Evolutionary conservation across 2,329 filamentous ascomycete species (phyloP), one percentile per base, ranked within the genome.

Genomic region (Cladophialophora bantiana): DNA sequence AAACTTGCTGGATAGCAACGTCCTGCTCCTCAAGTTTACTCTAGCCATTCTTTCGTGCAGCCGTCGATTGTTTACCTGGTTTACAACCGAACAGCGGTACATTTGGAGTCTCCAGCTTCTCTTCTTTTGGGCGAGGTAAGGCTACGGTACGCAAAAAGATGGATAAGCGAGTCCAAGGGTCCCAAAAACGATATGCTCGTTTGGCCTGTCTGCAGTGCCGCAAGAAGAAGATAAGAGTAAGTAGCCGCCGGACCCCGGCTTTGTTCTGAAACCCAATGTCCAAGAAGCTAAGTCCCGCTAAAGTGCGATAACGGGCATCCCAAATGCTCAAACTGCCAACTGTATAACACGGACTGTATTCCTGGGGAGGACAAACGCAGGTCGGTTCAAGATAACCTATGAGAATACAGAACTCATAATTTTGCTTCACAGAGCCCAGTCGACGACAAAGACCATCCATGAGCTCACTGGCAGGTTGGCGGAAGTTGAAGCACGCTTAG

Each of bases 341-440:
- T 38, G 20, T 40, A 40, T 13, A 40, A 58, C 20, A 31, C 36
- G 7, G 55, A 58, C 34, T 58, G 53, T 42, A 35, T 63, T 36
- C 18, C 57, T 52, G 60, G 36, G 7, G 60, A 63, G 20, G 60
- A 63, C 53, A 63, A 56, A 48, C 52, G 55, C 12, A 58, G 36
- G 55, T 58, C 32, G 26, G 55, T 26, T 58, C n/a, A 13, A 2
- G 32, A 13, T 7, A n/a, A 45, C 35, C 13, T 7, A 9, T 20
- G n/a, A 58, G 18, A 40, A 31, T 26, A 26, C 34, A 7, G 20
- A 40, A 42, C 36, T 58, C 18, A 58, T 7, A 18, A n/a, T 52
- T 20, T 53, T 54, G 50, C 32, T 54, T 34, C 50, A 31, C 40
- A 42, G 50, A 54, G 50, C 26, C 50, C 31, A 35, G 6, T 57